A percentile compares a stretch with the other conserved stretches of the same genome.
Conservation (phyloP, 176 grass and related monocot species). For the Miscanthus lutarioriparius region DNA sequence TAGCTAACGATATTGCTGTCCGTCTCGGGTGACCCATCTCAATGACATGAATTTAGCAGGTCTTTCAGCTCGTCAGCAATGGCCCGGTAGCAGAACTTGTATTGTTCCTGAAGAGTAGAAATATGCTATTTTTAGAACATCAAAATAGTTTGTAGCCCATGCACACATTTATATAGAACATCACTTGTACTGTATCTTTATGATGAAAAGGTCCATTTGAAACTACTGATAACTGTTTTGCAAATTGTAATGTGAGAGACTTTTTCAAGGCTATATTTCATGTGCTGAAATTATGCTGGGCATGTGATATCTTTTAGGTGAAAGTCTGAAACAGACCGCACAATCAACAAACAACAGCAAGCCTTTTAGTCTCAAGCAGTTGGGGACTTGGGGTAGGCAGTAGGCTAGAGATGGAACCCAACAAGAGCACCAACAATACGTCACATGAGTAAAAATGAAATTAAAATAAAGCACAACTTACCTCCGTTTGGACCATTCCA, state of each 20-base stretch:
- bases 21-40: constrained; percentile 24
- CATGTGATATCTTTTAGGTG: background rate
- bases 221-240: background rate
- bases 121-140: constrained; percentile 27
- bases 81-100: constrained; percentile 75
- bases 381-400: background rate
- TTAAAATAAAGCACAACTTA: constrained; percentile 17
- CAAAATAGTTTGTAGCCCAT: background rate
- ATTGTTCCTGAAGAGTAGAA: constrained; percentile 76
- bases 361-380: background rate
- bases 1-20: no score
- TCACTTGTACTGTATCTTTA: background rate
- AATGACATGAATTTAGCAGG: constrained; percentile 50
- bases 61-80: constrained; percentile 87
- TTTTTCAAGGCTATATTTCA: background rate
- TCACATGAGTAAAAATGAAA: constrained; percentile 3
- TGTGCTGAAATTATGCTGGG: background rate
- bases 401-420: background rate
- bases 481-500: constrained; percentile 93
- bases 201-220: no score
- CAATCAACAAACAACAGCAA: background rate
- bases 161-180: background rate
- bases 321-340: background rate
- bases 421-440: background rate
- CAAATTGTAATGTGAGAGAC: background rate